These are phyloP conservation scores for Alternaria gansuensis DNA, from an alignment of 2,329 filamentous ascomycete genomes.

Conservation along the genomic window DNA sequence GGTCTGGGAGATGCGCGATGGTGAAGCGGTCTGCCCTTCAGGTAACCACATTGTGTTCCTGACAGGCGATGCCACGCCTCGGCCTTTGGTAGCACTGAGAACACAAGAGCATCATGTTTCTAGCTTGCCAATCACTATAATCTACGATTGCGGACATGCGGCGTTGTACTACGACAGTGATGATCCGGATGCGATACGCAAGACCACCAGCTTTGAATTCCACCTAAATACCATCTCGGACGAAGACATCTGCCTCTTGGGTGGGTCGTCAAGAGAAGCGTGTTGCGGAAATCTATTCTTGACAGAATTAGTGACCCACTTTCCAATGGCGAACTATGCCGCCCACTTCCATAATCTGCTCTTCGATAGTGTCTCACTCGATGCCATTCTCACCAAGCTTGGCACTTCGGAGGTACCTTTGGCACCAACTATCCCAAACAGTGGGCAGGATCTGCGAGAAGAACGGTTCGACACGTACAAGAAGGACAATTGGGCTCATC, in stretches of 20 bases:
- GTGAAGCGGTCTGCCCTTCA: neutral
- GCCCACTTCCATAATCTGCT: constrained; percentile 15
- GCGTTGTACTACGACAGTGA: constrained; percentile 25
- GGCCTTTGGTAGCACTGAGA: neutral
- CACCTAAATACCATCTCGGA: constrained; percentile 19
- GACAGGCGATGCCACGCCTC: constrained; percentile 13
- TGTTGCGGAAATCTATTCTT: neutral
- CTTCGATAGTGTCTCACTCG: constrained; percentile 8
- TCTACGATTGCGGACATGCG: constrained; percentile 20
- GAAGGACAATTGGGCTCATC: constrained; percentile 3
- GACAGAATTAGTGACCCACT: constrained; percentile 1
- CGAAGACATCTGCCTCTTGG: constrained; percentile 5
- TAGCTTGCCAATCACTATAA: constrained; percentile 13
- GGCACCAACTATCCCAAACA: neutral
- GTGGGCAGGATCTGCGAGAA: neutral
- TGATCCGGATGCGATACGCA: constrained; percentile 13
- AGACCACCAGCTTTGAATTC: constrained; percentile 23
- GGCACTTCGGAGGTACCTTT: constrained; percentile 2
- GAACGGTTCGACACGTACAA: constrained; percentile 2
- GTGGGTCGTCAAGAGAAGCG: neutral
- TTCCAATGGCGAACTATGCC: constrained; percentile 5
- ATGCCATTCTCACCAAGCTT: constrained; percentile 6
- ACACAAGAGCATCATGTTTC: neutral
- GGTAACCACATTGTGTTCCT: constrained; percentile 22
- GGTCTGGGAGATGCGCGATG: constrained; percentile 22